phyloP scores from a whole-genome alignment of 2,329 filamentous ascomycete genomes.

The Neofusicoccum parvum region DNA sequence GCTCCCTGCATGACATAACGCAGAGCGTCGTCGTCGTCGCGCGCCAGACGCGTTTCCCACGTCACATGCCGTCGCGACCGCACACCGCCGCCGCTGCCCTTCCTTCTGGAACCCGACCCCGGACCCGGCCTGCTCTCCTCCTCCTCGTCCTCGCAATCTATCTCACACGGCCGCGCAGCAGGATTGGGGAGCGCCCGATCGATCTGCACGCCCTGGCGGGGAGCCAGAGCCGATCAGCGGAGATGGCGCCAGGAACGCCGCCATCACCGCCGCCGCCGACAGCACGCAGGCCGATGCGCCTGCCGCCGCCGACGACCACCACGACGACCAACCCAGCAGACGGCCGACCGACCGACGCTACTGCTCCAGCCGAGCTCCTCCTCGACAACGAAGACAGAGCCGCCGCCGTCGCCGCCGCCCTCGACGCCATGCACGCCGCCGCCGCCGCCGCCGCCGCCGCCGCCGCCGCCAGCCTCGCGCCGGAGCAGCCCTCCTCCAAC shows the following conservation, averaged over 20 bases:
- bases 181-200: too few relatives aligned
- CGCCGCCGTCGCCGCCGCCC: neutral
- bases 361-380: too few relatives aligned
- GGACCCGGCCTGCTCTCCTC: too few relatives aligned
- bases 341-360: too few relatives aligned
- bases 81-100: too few relatives aligned
- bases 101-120: too few relatives aligned
- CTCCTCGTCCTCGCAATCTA: too few relatives aligned
- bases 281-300: neutral
- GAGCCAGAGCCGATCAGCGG: neutral
- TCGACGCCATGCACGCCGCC: neutral
- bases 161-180: too few relatives aligned
- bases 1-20: conserved; percentile 3
- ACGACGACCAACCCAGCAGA: too few relatives aligned
- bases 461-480: neutral
- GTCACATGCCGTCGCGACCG: neutral
- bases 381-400: neutral
- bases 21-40: neutral
- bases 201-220: neutral
- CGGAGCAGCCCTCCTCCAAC: too few relatives aligned
- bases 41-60: neutral
- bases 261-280: neutral
- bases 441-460: conserved; percentile 1
- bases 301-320: neutral
- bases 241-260: neutral